Percentiles rank a stretch among this genome's conserved stretches.
Evolutionary conservation across 768 basidiomycete genomes (phyloP).

Genomic region (Xerocomellus amylosporus): DNA sequence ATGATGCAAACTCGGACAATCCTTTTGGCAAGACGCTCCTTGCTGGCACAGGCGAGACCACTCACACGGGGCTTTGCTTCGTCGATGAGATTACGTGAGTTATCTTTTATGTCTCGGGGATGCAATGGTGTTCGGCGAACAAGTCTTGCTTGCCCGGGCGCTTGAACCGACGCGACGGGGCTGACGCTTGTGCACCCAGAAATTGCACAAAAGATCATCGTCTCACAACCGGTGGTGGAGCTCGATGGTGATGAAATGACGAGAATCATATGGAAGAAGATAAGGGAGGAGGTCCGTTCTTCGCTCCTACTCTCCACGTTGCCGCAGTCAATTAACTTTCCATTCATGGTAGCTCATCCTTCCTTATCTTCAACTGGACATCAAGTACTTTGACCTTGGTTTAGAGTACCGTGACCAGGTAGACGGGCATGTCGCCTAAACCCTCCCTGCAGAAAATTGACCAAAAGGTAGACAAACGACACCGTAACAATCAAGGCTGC

Average conservation of each 20-base stretch:
- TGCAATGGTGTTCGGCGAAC: background rate
- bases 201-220: conserved; percentile 59
- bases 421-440: conserved; percentile 8
- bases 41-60: conserved; percentile 22
- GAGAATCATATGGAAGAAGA: conserved; percentile 98
- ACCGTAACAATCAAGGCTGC: conserved; percentile 91
- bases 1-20: conserved; percentile 25
- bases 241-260: conserved; percentile 99
- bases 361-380: conserved; percentile 91
- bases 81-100: conserved; percentile 32
- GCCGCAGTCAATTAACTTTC: background rate
- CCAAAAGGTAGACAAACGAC: conserved; percentile 75
- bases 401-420: conserved; percentile 90
- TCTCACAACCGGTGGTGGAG: conserved; percentile 88
- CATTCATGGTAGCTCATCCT: conserved; percentile 77
- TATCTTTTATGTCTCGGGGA: conserved; percentile 4
- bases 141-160: background rate
- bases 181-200: conserved; percentile 18
- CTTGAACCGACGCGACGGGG: background rate
- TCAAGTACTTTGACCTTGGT: conserved; percentile 99
- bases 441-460: background rate
- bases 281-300: conserved; percentile 79
- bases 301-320: background rate
- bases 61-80: conserved; percentile 28
- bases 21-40: conserved; percentile 25